Evolutionary conservation across 176 grass and related monocot species (phyloP), one percentile per base, ranked within the genome.

Genomic region (Aegilops bicornis): DNA sequence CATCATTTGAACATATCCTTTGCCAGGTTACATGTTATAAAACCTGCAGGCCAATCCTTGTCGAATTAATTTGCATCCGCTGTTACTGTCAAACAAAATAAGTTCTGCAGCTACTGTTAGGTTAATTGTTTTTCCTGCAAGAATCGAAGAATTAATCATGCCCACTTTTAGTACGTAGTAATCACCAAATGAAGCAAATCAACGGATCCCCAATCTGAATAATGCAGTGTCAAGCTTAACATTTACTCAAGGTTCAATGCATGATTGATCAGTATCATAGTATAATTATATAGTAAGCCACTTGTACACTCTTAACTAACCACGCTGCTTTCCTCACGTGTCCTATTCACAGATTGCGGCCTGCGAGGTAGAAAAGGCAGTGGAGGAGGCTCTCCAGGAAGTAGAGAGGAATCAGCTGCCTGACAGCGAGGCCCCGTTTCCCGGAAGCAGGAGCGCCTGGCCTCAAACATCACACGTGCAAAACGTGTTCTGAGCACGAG

Each of bases 351-450:
- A 97, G 95, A 86, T 97, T 30, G 88, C 92, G 84, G 81, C 86
- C 40, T 73, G 12, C 6, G 95, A 94, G 10, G 90, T 97, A 3
- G 95, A 97, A 9, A 91, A 54, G 66, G 86, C 86, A 22, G 85
- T 97, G 40, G 90, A 97, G 76, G 86, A 73, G 64, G 90, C 92
- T 5, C 87, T 97, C 31, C 70, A 82, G 27, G 84, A 92, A 87
- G 86, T 73, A 4, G 90, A 91, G 84, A 86, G 29, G 79, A 90
- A 89, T 19, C 65, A 79, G 66, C 73, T 76, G 43, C 64, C 36
- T 33, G 35, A 80, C 65, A 79, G 65, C 47, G 56, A 58, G 69
- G 20, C 12, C 61, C 67, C 59, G 16, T 83, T 87, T 86, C 83
- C 89, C 27, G 74, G 89, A 89, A 88, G 73, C 78, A 88, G 64